Conservation (phyloP, 73 alveolate species). For the Blepharisma stoltei region DNA sequence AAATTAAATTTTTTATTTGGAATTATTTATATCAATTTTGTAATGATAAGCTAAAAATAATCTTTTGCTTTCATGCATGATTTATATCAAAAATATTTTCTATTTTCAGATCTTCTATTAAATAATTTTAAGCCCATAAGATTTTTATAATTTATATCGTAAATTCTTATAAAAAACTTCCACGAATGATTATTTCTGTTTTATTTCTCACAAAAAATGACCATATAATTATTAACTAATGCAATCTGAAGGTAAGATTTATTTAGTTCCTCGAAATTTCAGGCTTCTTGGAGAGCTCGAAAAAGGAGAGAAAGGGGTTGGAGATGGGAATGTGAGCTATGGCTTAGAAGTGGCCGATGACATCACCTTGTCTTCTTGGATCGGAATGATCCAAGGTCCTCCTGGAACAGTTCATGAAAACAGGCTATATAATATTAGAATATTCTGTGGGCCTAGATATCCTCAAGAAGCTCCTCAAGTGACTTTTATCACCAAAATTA, state of each 20-base stretch:
- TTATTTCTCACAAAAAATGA: too few relatives aligned
- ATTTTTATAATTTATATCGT: too few relatives aligned
- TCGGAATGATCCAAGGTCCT: constrained; percentile 93
- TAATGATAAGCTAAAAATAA: too few relatives aligned
- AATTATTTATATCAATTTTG: too few relatives aligned
- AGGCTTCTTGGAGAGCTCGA: constrained; percentile 93
- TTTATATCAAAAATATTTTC: too few relatives aligned
- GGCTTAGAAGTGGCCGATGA: constrained; percentile 91
- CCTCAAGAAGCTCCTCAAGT: constrained; percentile 90
- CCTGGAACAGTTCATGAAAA: constrained; percentile 67
- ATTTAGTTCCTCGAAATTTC: constrained; percentile 90
- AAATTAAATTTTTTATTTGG: too few relatives aligned
- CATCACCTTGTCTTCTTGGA: constrained; percentile 92
- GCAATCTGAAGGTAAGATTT: constrained; percentile 14
- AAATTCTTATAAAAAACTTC: too few relatives aligned
- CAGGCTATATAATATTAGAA: constrained; percentile 79
- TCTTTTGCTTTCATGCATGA: too few relatives aligned
- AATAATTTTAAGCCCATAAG: too few relatives aligned
- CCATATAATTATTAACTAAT: background rate
- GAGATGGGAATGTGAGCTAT: constrained; percentile 85
- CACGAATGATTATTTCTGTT: too few relatives aligned
- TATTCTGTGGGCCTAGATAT: constrained; percentile 85
- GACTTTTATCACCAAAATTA: constrained; percentile 77
- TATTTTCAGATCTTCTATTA: too few relatives aligned
- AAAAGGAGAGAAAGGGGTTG: constrained; percentile 90